Evolutionary conservation across 2,329 filamentous ascomycete species (phyloP).

Genomic region (Fusarium palustre): DNA sequence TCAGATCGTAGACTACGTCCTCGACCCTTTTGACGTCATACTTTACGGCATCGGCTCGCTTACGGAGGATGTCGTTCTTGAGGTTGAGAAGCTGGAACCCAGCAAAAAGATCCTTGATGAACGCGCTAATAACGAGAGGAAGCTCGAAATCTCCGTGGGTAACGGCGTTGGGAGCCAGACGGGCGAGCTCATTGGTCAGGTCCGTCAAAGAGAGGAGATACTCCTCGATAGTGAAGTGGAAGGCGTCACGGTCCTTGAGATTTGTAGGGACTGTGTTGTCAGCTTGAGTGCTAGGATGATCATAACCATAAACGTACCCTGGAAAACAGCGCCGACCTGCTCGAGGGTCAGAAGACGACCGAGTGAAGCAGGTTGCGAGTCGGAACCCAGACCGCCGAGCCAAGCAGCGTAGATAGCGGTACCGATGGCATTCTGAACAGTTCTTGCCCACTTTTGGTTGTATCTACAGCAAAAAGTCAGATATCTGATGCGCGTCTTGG

Average conservation of each 20-base stretch:
- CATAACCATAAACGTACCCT: slow-evolving; percentile 63
- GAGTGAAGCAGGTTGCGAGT: slow-evolving; percentile 63
- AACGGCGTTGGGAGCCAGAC: slow-evolving; percentile 93
- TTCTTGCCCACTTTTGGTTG: slow-evolving; percentile 86
- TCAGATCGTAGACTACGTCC: slow-evolving; percentile 96
- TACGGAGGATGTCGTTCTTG: slow-evolving; percentile 92
- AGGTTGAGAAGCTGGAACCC: slow-evolving; percentile 98
- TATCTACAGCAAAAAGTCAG: slow-evolving; percentile 61
- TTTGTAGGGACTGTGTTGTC: slow-evolving; percentile 81
- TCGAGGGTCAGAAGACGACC: slow-evolving; percentile 86
- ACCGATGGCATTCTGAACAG: slow-evolving; percentile 81
- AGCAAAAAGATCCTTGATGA: slow-evolving; percentile 94
- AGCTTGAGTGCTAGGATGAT: neutral
- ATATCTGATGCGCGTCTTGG: neutral
- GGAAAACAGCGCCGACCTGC: slow-evolving; percentile 82
- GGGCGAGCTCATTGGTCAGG: slow-evolving; percentile 89
- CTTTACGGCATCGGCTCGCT: slow-evolving; percentile 92
- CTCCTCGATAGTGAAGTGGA: slow-evolving; percentile 97
- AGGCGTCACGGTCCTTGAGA: slow-evolving; percentile 87
- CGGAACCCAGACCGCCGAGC: slow-evolving; percentile 77
- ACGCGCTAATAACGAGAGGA: slow-evolving; percentile 87
- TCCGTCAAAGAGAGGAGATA: slow-evolving; percentile 90
- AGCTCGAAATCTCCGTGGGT: slow-evolving; percentile 86
- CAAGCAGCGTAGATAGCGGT: slow-evolving; percentile 73
- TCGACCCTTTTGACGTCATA: slow-evolving; percentile 98